phyloP scores from a whole-genome alignment of 1,284 basidiomycete species.

The Cutaneotrichosporon cyanovorans region DNA sequence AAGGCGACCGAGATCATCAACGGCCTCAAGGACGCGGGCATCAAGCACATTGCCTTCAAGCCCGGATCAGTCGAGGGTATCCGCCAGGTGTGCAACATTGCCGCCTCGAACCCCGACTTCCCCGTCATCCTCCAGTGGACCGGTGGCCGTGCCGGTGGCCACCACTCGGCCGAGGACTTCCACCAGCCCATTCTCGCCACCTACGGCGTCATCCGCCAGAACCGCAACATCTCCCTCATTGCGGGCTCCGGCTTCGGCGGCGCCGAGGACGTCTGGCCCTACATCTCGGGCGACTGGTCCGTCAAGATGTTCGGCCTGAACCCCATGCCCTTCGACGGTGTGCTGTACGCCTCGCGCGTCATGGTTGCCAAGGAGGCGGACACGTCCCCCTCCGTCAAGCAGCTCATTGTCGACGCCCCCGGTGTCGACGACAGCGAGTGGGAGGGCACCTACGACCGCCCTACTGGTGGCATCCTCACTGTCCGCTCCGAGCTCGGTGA shows the following conservation, averaged over 20 bases:
- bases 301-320: slow-evolving; percentile 70
- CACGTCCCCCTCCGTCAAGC: slow-evolving; percentile 87
- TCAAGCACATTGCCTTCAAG: slow-evolving; percentile 95
- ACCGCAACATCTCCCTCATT: slow-evolving; percentile 80
- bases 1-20: slow-evolving; percentile 89
- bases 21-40: slow-evolving; percentile 66
- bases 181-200: slow-evolving; percentile 91
- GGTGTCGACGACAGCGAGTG: slow-evolving; percentile 86
- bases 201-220: slow-evolving; percentile 81
- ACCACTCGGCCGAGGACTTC: slow-evolving; percentile 98
- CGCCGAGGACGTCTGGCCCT: slow-evolving; percentile 93
- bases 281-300: slow-evolving; percentile 94
- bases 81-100: slow-evolving; percentile 93
- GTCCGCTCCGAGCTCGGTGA: slow-evolving; percentile 97
- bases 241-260: slow-evolving; percentile 96
- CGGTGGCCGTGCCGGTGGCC: slow-evolving; percentile 96
- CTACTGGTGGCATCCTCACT: slow-evolving; percentile 91
- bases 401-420: slow-evolving; percentile 87
- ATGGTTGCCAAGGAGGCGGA: slow-evolving; percentile 99
- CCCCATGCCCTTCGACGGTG: slow-evolving; percentile 99
- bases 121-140: slow-evolving; percentile 99
- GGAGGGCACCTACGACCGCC: slow-evolving; percentile 92
- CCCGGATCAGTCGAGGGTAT: slow-evolving; percentile 96
- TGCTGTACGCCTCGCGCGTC: slow-evolving; percentile 89
- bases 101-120: slow-evolving; percentile 87